Percentiles rank a stretch among this genome's conserved stretches.
These are phyloP conservation scores for Talaromyces pinophilus DNA, from an alignment of 2,329 filamentous ascomycete species.

Conservation along the genomic window DNA sequence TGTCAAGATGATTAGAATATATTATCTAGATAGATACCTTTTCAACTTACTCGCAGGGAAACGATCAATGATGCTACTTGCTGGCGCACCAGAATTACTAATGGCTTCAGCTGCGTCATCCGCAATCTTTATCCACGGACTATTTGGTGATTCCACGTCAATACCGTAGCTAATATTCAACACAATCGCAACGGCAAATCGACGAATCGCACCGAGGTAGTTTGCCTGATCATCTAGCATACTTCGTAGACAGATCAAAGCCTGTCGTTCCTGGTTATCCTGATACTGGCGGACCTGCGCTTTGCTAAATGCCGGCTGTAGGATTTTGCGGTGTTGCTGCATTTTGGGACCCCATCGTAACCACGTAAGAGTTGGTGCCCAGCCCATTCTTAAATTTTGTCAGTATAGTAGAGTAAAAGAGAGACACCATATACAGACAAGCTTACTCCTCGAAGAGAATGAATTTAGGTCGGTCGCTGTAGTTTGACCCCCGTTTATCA, in stretches of 20 bases:
- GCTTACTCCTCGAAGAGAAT: slow-evolving; percentile 12
- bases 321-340: slow-evolving; percentile 15
- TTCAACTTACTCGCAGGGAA: slow-evolving; percentile 9
- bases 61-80: slow-evolving; percentile 7
- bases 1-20: neutral
- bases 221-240: slow-evolving; percentile 4
- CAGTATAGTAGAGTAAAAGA: neutral
- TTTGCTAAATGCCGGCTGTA: slow-evolving; percentile 16
- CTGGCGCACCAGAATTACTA: slow-evolving; percentile 11
- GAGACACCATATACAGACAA: neutral
- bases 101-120: slow-evolving; percentile 14
- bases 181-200: slow-evolving; percentile 12
- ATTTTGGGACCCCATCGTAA: slow-evolving; percentile 14
- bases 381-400: slow-evolving; percentile 8
- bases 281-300: slow-evolving; percentile 2
- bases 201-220: neutral
- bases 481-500: slow-evolving; percentile 11
- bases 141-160: slow-evolving; percentile 9
- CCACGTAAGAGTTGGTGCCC: slow-evolving; percentile 11
- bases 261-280: slow-evolving; percentile 8
- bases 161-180: slow-evolving; percentile 15
- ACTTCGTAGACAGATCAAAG: neutral
- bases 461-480: slow-evolving; percentile 13
- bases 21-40: neutral
- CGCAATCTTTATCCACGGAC: slow-evolving; percentile 8